Evolutionary conservation across 1,284 basidiomycete genomes (phyloP), one percentile per base, ranked within the genome.

Genomic region (Calocybe gambosa): DNA sequence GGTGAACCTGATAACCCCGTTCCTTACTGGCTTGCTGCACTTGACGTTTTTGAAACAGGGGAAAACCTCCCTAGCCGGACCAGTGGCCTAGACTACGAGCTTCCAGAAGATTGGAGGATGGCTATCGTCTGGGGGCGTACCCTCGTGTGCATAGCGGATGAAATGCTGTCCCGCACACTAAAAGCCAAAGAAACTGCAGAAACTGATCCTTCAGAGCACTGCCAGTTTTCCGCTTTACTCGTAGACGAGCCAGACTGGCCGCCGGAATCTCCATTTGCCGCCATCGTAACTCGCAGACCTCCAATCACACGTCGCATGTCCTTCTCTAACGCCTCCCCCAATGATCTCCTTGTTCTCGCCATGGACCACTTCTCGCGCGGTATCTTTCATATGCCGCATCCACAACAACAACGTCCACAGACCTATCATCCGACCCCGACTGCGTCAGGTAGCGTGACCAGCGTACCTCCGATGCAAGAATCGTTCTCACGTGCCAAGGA

Each of bases 381-480:
- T 2, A 81, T 83, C 50, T 77, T 85, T 58, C 76, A 81, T 59
- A 82, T 83, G 80, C 81, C 81, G 2, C 80, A 79, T 53, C 69
- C 70, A n/a, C n/a, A n/a, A n/a, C n/a, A n/a, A 2, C 63, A 42
- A 23, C 19, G 35, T 15, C n/a, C 40, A 21, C 23, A n/a, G 23
- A 10, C 20, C 35, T 20, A 18, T 29, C 35, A 37, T 26, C 42
- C 15, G n/a, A 6, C 25, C 15, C 10, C 19, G 13, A 31, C 29
- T 31, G 29, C 29, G 29, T n/a, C 29, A 31, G 29, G 29, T 13
- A 31, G 12, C 29, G 13, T 33, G 35, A n/a, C 13, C 3, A 1
- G n/a, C 35, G 25, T 34, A 34, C 18, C 53, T 20, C 51, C 49
- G 20, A 38, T 49, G 23, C 49, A 51, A 18, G 59, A 59, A 39